Conservation (phyloP, 352 stramenopile genomes). For the Globisporangium takayamanum region DNA sequence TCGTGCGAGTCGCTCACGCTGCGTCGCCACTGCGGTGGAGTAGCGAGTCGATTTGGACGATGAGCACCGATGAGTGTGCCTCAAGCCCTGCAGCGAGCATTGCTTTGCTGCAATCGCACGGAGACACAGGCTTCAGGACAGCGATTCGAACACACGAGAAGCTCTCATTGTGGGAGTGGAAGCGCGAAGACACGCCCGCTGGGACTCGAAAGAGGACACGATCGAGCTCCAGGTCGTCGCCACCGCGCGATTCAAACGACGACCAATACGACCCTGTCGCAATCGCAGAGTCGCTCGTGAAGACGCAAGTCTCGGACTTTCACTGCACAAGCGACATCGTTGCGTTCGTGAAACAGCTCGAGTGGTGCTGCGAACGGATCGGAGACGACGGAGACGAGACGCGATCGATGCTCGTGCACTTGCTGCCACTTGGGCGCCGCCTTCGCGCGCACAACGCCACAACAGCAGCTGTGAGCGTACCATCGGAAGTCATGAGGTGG, state of each 20-base stretch:
- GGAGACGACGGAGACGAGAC: slow-evolving; percentile 13
- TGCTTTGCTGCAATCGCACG: background rate
- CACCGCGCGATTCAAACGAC: background rate
- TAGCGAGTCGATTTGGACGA: background rate
- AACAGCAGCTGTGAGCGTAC: background rate
- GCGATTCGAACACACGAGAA: slow-evolving; percentile 2
- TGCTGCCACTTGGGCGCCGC: slow-evolving; percentile 6
- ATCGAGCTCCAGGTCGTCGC: background rate
- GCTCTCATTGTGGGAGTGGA: slow-evolving; percentile 8
- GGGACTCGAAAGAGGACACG: background rate
- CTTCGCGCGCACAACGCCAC: slow-evolving; percentile 3
- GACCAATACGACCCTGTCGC: slow-evolving; percentile 2
- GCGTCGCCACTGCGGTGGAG: background rate
- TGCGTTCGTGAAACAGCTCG: slow-evolving; percentile 5
- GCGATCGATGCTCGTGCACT: slow-evolving; percentile 4
- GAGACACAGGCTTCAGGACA: background rate
- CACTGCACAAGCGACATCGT: background rate
- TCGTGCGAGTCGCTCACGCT: slow-evolving; percentile 4
- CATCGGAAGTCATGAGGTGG: slow-evolving; percentile 11
- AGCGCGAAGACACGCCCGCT: background rate
- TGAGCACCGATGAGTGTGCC: background rate
- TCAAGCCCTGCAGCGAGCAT: background rate
- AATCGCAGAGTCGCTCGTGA: slow-evolving; percentile 5
- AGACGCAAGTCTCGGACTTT: slow-evolving; percentile 4
- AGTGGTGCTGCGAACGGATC: slow-evolving; percentile 5